Conservation (phyloP, 768 basidiomycete genomes). For the Goffeauzyma gilvescens region DNA sequence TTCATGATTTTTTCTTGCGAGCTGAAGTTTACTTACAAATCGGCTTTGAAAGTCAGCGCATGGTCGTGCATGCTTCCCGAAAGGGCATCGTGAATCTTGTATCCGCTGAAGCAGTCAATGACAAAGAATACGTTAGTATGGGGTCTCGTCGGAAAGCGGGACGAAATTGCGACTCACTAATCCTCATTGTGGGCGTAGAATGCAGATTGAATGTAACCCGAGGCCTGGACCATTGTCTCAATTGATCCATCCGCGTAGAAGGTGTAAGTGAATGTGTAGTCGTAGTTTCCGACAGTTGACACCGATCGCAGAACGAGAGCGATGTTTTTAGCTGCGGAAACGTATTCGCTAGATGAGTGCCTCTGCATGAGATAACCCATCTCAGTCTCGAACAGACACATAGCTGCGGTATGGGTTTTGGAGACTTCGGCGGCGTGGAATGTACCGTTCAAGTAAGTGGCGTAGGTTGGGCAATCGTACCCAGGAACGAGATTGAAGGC, state of each 20-base stretch:
- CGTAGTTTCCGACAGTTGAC: conserved; percentile 5
- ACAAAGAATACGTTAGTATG: no score
- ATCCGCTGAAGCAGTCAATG: no score
- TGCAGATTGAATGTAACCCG: conserved; percentile 14
- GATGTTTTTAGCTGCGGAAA: conserved; percentile 18
- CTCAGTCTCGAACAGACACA: conserved; percentile 24
- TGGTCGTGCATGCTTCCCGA: conserved; percentile 21
- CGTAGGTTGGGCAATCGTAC: conserved; percentile 26
- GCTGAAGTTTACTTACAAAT: no score
- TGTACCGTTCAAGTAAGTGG: conserved; percentile 21
- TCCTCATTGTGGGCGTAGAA: conserved; percentile 11
- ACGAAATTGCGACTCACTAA: conserved; percentile 11
- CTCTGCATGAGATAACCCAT: conserved; percentile 20
- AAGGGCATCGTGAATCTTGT: conserved; percentile 19
- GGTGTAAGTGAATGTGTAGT: conserved; percentile 12
- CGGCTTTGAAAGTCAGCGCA: no score
- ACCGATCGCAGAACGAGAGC: conserved; percentile 13
- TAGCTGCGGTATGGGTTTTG: conserved; percentile 20
- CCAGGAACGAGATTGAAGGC: conserved; percentile 24
- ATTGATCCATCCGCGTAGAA: conserved; percentile 16
- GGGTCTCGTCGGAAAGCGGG: neutral
- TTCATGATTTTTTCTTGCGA: no score
- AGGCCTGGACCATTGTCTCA: conserved; percentile 12
- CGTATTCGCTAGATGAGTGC: conserved; percentile 18
- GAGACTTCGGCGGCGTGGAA: conserved; percentile 26